Evolutionary conservation across 2,329 filamentous ascomycete genomes (phyloP).

Genomic region (Calonectria pauciramosa): DNA sequence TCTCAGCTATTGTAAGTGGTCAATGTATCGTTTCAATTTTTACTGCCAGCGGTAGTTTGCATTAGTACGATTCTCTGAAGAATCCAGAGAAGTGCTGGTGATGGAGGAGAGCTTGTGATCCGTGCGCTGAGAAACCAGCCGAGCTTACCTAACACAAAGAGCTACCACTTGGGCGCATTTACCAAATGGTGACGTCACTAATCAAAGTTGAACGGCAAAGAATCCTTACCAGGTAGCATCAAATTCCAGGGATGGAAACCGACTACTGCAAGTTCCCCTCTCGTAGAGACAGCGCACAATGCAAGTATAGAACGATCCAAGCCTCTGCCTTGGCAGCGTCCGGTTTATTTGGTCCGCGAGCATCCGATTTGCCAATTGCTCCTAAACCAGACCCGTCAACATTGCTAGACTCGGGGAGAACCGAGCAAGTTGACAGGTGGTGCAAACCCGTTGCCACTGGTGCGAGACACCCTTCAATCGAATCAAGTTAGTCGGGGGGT

Average conservation of each 20-base stretch:
- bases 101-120: not conserved
- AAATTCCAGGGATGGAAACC: not conserved
- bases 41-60: not conserved
- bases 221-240: constrained; percentile 1
- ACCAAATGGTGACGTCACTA: constrained; percentile 15
- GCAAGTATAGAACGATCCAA: not conserved
- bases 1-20: not conserved
- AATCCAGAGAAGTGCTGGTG: not conserved
- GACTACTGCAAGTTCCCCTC: constrained; percentile 1
- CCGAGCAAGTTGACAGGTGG: not conserved
- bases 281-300: not conserved
- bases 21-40: not conserved
- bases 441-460: not conserved
- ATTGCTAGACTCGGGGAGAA: not conserved
- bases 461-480: not conserved
- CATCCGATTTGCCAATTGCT: constrained; percentile 6
- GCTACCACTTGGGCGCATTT: not conserved
- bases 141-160: not conserved
- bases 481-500: not conserved
- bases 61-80: not conserved
- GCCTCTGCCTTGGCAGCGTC: not conserved
- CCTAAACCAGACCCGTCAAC: not conserved
- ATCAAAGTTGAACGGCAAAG: not conserved
- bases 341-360: not conserved
- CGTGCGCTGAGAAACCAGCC: not conserved